Percentiles rank a stretch among this genome's conserved stretches.
Conservation (phyloP, 1,284 basidiomycete species). For the Ceratorhiza oryzae-sativae region DNA sequence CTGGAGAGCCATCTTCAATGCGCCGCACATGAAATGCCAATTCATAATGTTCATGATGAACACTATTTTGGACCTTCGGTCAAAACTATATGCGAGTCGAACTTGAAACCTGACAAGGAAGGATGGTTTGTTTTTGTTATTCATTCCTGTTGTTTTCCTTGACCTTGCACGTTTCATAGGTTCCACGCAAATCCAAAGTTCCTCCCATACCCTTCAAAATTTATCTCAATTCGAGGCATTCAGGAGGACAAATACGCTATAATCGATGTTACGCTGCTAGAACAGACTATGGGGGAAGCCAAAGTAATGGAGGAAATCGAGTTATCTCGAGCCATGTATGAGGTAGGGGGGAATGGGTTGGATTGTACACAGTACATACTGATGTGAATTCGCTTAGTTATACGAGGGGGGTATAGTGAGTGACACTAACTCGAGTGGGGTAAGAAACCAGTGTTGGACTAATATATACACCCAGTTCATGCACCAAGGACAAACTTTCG, state of each 20-base stretch:
- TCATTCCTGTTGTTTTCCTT: not conserved
- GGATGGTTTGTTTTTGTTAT: constrained; percentile 63
- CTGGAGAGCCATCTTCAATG: constrained; percentile 89
- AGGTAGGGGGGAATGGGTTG: constrained; percentile 63
- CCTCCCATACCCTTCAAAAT: constrained; percentile 75
- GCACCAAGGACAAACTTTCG: constrained; percentile 79
- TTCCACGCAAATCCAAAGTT: constrained; percentile 82
- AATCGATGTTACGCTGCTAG: constrained; percentile 66
- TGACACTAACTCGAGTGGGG: not conserved
- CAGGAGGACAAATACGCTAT: constrained; percentile 82
- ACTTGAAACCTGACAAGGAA: constrained; percentile 66
- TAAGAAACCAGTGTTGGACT: not conserved
- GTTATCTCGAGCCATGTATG: constrained; percentile 82
- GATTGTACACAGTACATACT: not conserved
- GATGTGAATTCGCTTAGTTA: constrained; percentile 36
- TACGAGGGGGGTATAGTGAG: constrained; percentile 57
- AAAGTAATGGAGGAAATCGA: constrained; percentile 86
- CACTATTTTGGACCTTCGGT: constrained; percentile 75
- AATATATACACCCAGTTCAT: constrained; percentile 62
- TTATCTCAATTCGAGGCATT: constrained; percentile 77
- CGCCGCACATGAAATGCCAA: constrained; percentile 85
- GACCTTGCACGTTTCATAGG: constrained; percentile 54
- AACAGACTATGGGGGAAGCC: constrained; percentile 52
- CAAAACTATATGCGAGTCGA: constrained; percentile 62
- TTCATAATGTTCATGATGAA: constrained; percentile 66